Conservation (phyloP, 371 early-diverging fungal species). For the Zopfochytrium polystomum region DNA sequence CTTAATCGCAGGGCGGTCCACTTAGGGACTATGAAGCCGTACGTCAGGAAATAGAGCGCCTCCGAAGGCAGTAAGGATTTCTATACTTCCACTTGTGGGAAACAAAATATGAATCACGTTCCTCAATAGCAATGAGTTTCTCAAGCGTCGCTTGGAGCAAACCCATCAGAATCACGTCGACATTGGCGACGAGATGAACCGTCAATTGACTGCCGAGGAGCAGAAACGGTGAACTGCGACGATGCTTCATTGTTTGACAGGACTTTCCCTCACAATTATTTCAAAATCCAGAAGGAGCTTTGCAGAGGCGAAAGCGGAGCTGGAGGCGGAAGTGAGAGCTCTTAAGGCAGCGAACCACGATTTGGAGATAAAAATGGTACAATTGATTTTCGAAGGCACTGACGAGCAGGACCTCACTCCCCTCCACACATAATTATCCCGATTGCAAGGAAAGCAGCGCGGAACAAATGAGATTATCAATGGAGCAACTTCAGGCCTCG, state of each 20-base stretch:
- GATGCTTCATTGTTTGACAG: not conserved
- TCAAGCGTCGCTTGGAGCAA: not conserved
- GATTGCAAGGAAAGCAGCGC: not conserved
- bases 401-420: no score
- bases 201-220: not conserved
- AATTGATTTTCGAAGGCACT: no score
- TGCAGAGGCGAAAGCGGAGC: not conserved
- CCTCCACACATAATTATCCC: not conserved
- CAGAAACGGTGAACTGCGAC: not conserved
- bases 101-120: not conserved
- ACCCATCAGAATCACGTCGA: not conserved
- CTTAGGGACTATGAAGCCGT: not conserved
- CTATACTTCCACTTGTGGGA: not conserved
- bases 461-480: not conserved
- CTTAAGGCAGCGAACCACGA: not conserved
- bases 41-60: not conserved
- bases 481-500: not conserved
- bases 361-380: not conserved
- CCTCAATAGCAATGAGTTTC: slow-evolving; percentile 1
- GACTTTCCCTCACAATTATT: not conserved
- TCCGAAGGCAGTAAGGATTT: not conserved
- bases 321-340: not conserved
- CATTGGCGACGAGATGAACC: not conserved
- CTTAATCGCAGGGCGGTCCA: not conserved
- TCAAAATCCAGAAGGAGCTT: not conserved